Evolutionary conservation across 148 eudicot genomes (phyloP).

Genomic region (Chenopodium suecicum): DNA sequence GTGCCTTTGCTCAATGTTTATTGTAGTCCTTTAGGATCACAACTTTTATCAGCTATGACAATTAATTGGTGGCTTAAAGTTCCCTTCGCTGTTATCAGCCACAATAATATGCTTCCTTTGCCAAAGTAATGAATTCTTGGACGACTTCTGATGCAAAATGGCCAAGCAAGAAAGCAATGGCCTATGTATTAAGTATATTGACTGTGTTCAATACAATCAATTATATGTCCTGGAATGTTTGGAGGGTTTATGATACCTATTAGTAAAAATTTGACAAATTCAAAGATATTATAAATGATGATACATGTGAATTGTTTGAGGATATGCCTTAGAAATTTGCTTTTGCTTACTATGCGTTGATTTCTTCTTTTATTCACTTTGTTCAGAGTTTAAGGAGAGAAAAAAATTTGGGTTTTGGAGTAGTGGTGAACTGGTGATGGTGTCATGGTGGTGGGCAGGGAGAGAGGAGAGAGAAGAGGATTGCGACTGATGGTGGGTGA

Average conservation of each 20-base stretch:
- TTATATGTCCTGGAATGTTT: conserved; percentile 70
- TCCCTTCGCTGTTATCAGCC: conserved; percentile 44
- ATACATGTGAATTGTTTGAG: too few species aligned
- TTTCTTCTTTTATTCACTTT: too few species aligned
- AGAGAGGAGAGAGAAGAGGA: too few species aligned
- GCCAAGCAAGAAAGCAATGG: conserved; percentile 70
- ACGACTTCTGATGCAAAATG: conserved; percentile 67
- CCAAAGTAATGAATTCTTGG: conserved; percentile 74
- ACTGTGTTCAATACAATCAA: conserved; percentile 85
- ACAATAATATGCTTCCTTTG: conserved; percentile 74
- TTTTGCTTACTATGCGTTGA: too few species aligned
- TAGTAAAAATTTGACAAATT: conserved; percentile 13
- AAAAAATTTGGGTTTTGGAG: too few species aligned
- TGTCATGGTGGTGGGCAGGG: too few species aligned
- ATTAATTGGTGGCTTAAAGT: conserved; percentile 66
- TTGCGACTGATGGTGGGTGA: too few species aligned
- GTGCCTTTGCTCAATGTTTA: conserved; percentile 65
- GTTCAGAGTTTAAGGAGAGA: too few species aligned
- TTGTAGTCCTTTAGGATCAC: conserved; percentile 65
- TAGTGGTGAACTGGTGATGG: too few species aligned
- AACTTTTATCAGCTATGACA: conserved; percentile 72
- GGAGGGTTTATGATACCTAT: conserved; percentile 95
- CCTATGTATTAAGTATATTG: conserved; percentile 70
- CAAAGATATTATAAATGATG: neutral
- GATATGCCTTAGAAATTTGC: too few species aligned